Evolutionary conservation across 345 rosid genomes (phyloP).

Genomic region (Gossypium sturtianum): DNA sequence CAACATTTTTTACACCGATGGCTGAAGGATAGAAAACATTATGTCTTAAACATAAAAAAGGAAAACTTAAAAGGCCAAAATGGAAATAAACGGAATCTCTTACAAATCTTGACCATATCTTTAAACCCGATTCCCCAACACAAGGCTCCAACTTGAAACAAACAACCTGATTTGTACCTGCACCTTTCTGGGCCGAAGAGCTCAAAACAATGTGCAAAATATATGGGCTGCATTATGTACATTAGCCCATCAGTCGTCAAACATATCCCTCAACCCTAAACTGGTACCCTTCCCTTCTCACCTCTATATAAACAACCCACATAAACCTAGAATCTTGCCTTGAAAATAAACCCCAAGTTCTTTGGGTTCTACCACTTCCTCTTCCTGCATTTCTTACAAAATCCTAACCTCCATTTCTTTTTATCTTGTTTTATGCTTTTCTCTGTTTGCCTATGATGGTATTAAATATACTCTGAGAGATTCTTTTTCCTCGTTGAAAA

Average conservation of each 20-base stretch:
- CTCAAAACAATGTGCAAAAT: not conserved
- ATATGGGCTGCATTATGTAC: not conserved
- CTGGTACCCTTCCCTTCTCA: not conserved
- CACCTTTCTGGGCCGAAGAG: not conserved
- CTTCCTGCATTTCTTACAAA: not conserved
- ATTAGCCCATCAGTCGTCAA: not conserved
- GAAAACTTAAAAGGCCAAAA: no score
- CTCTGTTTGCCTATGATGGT: conserved; percentile 41
- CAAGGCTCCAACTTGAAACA: not conserved
- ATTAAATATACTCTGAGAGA: conserved; percentile 59
- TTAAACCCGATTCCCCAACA: not conserved
- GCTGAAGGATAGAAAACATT: no score
- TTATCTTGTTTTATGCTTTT: not conserved
- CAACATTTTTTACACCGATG: no score
- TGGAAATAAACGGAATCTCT: no score
- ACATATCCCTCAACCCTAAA: not conserved
- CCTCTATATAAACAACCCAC: not conserved
- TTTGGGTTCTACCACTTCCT: not conserved
- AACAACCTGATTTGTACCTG: no score
- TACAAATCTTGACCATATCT: no score
- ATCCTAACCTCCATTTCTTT: no score
- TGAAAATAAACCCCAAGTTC: not conserved
- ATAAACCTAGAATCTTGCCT: not conserved
- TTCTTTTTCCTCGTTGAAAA: conserved; percentile 24
- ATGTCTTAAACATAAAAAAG: no score